phyloP scores from a whole-genome alignment of 192 early-diverging fungal genomes.

The Coemansia aciculifera region DNA sequence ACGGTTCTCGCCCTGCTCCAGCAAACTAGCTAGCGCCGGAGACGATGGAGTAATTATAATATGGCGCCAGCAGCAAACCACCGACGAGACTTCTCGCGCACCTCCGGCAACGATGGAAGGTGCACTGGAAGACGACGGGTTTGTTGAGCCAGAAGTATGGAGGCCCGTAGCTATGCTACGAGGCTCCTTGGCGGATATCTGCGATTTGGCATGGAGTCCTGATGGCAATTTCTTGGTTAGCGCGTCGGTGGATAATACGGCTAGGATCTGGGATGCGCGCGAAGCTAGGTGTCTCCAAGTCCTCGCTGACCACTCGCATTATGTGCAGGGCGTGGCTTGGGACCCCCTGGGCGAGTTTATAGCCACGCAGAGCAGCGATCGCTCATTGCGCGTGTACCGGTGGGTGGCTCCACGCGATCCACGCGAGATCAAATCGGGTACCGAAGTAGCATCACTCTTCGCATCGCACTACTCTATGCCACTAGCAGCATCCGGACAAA shows the following conservation, averaged over 20 bases:
- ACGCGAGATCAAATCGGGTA: conserved; percentile 21
- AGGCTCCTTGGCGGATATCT: conserved; percentile 79
- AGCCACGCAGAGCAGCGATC: conserved; percentile 90
- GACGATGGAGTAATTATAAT: conserved; percentile 89
- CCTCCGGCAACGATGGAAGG: conserved; percentile 3
- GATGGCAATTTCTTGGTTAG: conserved; percentile 78
- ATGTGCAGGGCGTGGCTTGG: conserved; percentile 97
- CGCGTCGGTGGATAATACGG: conserved; percentile 85
- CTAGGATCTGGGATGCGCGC: conserved; percentile 79
- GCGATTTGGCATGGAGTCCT: conserved; percentile 94
- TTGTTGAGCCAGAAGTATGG: conserved; percentile 72
- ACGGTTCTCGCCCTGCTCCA: conserved; percentile 76
- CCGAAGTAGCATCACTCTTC: conserved; percentile 20
- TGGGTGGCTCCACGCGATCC: conserved; percentile 25
- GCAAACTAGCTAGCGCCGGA: conserved; percentile 81
- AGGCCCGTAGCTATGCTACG: conserved; percentile 67
- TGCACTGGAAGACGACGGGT: conserved; percentile 18
- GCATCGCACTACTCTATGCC: conserved; percentile 42
- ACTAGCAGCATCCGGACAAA: neutral
- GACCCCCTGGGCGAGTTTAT: conserved; percentile 86
- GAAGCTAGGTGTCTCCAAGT: conserved; percentile 74
- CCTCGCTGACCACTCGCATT: conserved; percentile 81
- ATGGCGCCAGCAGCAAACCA: conserved; percentile 61
- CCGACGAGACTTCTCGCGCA: neutral
- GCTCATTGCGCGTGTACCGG: conserved; percentile 60